Percentiles rank a stretch among this genome's conserved stretches.
Conservation (phyloP, 2,329 filamentous ascomycete genomes). For the Eurotiales sp. region DNA sequence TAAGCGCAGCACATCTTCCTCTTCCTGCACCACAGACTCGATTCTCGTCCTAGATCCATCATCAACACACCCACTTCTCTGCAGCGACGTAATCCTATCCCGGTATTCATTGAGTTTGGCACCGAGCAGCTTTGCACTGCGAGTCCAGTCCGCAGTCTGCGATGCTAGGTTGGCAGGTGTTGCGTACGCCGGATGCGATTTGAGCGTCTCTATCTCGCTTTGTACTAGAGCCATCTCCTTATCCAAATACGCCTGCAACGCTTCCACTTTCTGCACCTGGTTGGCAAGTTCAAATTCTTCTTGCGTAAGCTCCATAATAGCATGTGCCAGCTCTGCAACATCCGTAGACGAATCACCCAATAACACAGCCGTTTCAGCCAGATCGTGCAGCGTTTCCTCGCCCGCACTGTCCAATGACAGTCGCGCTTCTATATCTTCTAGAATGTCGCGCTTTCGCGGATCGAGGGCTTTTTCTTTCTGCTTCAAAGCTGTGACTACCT, state of each 20-base stretch:
- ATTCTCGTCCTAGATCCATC: conserved; percentile 29
- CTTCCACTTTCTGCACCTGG: conserved; percentile 53
- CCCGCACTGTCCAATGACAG: conserved; percentile 56
- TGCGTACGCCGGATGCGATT: conserved; percentile 44
- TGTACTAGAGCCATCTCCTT: conserved; percentile 43
- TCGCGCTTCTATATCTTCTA: conserved; percentile 52
- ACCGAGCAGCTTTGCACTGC: conserved; percentile 63
- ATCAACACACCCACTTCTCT: conserved; percentile 26
- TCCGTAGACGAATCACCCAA: conserved; percentile 50
- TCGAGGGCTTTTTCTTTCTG: conserved; percentile 26
- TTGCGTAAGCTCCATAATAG: conserved; percentile 56
- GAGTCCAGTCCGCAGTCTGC: conserved; percentile 70
- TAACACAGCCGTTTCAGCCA: conserved; percentile 52
- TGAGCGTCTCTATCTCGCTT: conserved; percentile 28
- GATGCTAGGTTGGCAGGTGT: conserved; percentile 58
- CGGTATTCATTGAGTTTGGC: conserved; percentile 65
- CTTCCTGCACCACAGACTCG: conserved; percentile 55
- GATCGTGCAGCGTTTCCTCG: conserved; percentile 52
- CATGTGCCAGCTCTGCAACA: conserved; percentile 48
- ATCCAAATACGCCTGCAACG: conserved; percentile 56
- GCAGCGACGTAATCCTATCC: conserved; percentile 48
- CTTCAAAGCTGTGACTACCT: conserved; percentile 31
- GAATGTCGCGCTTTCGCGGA: conserved; percentile 39
- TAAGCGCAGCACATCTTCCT: conserved; percentile 57
- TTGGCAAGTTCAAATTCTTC: conserved; percentile 51